Evolutionary conservation across 805 yeast genomes (phyloP), one percentile per base, ranked within the genome.

Genomic region (Candida awuae): DNA sequence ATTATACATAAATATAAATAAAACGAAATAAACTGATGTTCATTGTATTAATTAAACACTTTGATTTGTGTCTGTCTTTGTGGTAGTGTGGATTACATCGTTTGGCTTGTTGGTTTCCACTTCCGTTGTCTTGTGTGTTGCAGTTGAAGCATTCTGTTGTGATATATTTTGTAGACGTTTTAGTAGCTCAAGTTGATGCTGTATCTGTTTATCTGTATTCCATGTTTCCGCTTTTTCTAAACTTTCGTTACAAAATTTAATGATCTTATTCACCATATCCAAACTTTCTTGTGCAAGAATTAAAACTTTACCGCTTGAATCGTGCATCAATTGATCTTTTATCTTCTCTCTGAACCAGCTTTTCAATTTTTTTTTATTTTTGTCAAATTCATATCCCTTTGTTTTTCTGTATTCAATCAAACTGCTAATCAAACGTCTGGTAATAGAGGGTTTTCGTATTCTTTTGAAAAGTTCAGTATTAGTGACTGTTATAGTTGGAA

Each of bases 261-360:
- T 86, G 15, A 90, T 80, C 41, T 83, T 82, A 29, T 80, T 71
- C 27, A 90, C 80, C 86, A 88, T 84, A 31, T 83, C 92, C 34
- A 90, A 63, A 0, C 95, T 80, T 58, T 92, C 98, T 48, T 82
- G 81, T 0, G 97, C 97, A 44, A 90, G 67, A 5, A 83, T 71
- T 19, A 92, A 62, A 1, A 86, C 84, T 46, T 80, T 77, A 17
- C 84, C 85, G 54, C 85, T 83, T 8, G 74, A 63, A 46, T 68
- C 65, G 25, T 63, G 46, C 40, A 52, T 33, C 6, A 61, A 46
- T 34, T 59, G 63, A 29, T 49, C 43, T 27, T 52, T 43, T 16
- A 56, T 51, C 9, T 59, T 51, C 18, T 50, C 43, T 31, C 47
- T 51, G 43, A 57, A 52, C 62, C 62, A 55, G 8, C 32, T 27